A percentile compares a stretch with the other conserved stretches of the same genome.
Evolutionary conservation across 2,329 filamentous ascomycete species (phyloP).

Genomic region (Colletotrichum sp.): DNA sequence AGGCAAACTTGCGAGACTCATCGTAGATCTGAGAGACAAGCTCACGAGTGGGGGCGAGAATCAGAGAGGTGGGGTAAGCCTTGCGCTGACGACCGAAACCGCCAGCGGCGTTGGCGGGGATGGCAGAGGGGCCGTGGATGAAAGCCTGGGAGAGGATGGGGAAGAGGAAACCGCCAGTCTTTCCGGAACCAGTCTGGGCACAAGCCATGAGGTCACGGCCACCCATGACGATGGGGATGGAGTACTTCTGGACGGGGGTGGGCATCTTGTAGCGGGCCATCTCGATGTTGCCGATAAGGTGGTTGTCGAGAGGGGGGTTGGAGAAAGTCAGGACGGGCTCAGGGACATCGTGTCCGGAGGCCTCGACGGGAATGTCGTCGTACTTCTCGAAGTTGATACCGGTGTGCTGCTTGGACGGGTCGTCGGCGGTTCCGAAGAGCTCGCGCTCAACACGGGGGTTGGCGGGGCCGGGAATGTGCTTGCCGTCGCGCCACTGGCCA

Average conservation of each 20-base stretch:
- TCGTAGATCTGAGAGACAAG: constrained; percentile 99
- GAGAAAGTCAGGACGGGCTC: constrained; percentile 90
- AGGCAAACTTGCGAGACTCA: constrained; percentile 96
- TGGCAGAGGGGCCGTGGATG: constrained; percentile 79
- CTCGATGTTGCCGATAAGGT: constrained; percentile 91
- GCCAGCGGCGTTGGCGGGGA: constrained; percentile 67
- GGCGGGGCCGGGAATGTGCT: constrained; percentile 88
- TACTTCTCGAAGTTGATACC: constrained; percentile 99
- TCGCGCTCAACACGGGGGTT: constrained; percentile 94
- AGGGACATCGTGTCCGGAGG: constrained; percentile 90
- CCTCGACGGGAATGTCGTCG: constrained; percentile 98
- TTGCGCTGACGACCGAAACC: constrained; percentile 92
- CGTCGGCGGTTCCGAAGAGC: constrained; percentile 89
- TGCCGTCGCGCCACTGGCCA: constrained; percentile 95
- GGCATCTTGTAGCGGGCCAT: constrained; percentile 94
- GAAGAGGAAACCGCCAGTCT: constrained; percentile 99
- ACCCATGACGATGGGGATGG: constrained; percentile 97
- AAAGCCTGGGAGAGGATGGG: constrained; percentile 98
- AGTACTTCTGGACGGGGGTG: constrained; percentile 99
- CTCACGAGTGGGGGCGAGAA: constrained; percentile 96
- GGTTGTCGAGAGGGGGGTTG: constrained; percentile 94
- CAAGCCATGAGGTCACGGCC: constrained; percentile 99
- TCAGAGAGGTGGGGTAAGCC: constrained; percentile 94
- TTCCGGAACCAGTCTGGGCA: constrained; percentile 99
- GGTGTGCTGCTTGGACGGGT: constrained; percentile 93